These are phyloP conservation scores for Apophysomyces variabilis DNA, from an alignment of 371 early-diverging fungal species.

Conservation along the genomic window DNA sequence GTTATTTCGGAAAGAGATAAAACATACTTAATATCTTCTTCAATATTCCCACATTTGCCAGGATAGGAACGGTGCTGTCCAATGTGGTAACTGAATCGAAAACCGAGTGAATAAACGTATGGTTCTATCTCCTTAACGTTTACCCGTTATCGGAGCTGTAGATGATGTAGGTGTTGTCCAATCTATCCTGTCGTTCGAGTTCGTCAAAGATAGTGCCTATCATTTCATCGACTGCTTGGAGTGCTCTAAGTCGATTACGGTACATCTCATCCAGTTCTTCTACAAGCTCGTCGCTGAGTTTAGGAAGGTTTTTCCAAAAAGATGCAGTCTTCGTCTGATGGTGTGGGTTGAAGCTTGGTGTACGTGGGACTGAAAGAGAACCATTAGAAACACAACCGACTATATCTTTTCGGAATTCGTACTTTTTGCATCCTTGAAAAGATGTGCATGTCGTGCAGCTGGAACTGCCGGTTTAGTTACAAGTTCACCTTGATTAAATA, in stretches of 20 bases:
- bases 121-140: background rate
- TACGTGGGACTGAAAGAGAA: constrained; percentile 56
- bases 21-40: constrained; percentile 64
- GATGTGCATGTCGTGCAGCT: constrained; percentile 52
- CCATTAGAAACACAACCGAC: constrained; percentile 5
- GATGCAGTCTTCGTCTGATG: constrained; percentile 58
- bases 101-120: background rate
- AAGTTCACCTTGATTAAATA: constrained; percentile 23
- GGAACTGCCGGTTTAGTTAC: constrained; percentile 50
- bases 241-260: constrained; percentile 60
- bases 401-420: constrained; percentile 1
- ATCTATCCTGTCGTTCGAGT: constrained; percentile 55
- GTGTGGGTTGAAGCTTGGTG: constrained; percentile 63
- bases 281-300: constrained; percentile 39
- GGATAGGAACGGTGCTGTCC: constrained; percentile 66
- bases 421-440: constrained; percentile 59
- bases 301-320: constrained; percentile 54
- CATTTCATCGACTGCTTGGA: constrained; percentile 71
- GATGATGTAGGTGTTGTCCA: constrained; percentile 69
- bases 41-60: constrained; percentile 64
- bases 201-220: constrained; percentile 59
- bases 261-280: constrained; percentile 58
- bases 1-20: background rate
- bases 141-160: constrained; percentile 72
- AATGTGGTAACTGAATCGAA: constrained; percentile 53